Conservation (phyloP, 2,329 filamentous ascomycete genomes). For the Claviceps lovelessii region DNA sequence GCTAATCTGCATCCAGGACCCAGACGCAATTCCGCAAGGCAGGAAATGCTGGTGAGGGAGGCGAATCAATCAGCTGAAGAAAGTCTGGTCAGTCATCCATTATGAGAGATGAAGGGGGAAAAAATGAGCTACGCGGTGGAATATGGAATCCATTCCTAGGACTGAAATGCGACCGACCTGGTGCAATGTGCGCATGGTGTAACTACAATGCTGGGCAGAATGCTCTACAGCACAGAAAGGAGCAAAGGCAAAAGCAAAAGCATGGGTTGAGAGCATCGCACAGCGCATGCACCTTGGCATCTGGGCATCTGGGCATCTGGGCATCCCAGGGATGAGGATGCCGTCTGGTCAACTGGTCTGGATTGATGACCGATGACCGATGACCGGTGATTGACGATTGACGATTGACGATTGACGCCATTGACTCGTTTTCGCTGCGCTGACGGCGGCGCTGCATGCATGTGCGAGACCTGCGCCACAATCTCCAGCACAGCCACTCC, state of each 20-base stretch:
- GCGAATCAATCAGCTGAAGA: background rate
- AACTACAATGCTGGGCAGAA: background rate
- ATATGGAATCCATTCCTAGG: background rate
- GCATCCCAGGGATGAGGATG: too few species aligned
- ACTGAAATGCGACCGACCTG: background rate
- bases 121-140: background rate
- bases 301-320: too few species aligned
- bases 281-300: too few species aligned
- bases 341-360: too few species aligned
- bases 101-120: too few species aligned
- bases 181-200: background rate
- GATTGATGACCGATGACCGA: background rate
- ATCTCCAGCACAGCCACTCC: constrained; percentile 7
- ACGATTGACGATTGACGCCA: background rate
- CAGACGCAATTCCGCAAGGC: background rate
- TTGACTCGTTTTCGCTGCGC: background rate
- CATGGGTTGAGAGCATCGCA: too few species aligned
- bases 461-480: constrained; percentile 4
- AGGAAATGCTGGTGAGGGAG: background rate
- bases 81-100: background rate
- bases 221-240: background rate
- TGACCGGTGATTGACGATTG: too few species aligned
- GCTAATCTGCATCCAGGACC: background rate
- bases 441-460: background rate
- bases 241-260: background rate